Evolutionary conservation across 805 yeast species (phyloP).

Genomic region (Candida nanaspora): DNA sequence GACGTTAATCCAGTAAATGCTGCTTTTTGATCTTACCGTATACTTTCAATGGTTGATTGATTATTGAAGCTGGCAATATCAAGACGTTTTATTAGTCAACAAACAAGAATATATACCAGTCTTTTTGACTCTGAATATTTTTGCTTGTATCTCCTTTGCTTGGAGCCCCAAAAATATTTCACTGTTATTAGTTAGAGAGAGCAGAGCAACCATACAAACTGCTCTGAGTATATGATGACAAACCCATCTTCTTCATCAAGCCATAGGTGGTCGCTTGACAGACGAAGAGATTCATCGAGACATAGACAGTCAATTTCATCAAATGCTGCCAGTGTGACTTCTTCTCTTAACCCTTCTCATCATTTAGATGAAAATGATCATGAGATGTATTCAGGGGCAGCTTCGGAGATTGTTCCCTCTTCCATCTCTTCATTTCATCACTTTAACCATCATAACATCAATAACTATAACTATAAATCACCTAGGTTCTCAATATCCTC

Average conservation of each 20-base stretch:
- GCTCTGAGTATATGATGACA: background rate
- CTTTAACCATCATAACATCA: slow-evolving; percentile 21
- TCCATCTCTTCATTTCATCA: slow-evolving; percentile 74
- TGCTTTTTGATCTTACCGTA: no score
- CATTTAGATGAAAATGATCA: slow-evolving; percentile 51
- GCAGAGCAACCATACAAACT: background rate
- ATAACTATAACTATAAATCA: slow-evolving; percentile 15
- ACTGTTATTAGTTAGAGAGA: no score
- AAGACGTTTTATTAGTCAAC: no score
- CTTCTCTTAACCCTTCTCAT: slow-evolving; percentile 1
- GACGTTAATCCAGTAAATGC: no score
- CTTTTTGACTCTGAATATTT: no score
- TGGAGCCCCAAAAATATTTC: no score
- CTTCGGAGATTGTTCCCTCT: slow-evolving; percentile 68
- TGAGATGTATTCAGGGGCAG: slow-evolving; percentile 75
- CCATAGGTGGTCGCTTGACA: background rate
- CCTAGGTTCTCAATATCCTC: slow-evolving; percentile 13
- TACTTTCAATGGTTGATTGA: no score
- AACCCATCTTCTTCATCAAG: slow-evolving; percentile 3
- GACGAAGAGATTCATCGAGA: slow-evolving; percentile 19
- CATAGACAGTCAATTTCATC: slow-evolving; percentile 25
- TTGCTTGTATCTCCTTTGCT: no score
- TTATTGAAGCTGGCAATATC: no score
- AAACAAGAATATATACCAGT: no score
- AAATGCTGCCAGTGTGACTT: slow-evolving; percentile 6